Conservation (phyloP, 1,139 yeast species). For the Pichia inconspicua region DNA sequence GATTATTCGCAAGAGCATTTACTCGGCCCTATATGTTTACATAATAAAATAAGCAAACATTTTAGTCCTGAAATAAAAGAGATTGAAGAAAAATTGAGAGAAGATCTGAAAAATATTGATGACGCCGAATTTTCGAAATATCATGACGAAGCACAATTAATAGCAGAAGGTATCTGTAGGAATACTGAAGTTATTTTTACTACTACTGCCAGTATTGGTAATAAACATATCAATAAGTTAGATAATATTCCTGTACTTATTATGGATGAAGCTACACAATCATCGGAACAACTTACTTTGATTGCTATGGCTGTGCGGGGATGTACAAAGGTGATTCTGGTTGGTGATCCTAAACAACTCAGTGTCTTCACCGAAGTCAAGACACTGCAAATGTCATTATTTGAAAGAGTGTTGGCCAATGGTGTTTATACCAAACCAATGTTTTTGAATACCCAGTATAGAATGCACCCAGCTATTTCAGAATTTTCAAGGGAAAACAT, state of each 20-base stretch:
- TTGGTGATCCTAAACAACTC: slow-evolving; percentile 61
- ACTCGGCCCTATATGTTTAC: slow-evolving; percentile 51
- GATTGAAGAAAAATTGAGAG: slow-evolving; percentile 32
- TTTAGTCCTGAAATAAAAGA: slow-evolving; percentile 40
- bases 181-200: slow-evolving; percentile 65
- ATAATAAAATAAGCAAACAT: slow-evolving; percentile 47
- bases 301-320: slow-evolving; percentile 64
- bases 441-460: slow-evolving; percentile 63
- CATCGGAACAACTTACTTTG: slow-evolving; percentile 60
- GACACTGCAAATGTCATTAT: slow-evolving; percentile 26
- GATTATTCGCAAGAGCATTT: slow-evolving; percentile 52
- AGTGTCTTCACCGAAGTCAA: slow-evolving; percentile 58
- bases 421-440: slow-evolving; percentile 46
- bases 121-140: slow-evolving; percentile 34
- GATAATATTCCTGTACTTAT: slow-evolving; percentile 56
- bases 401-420: slow-evolving; percentile 21
- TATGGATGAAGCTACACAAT: slow-evolving; percentile 63
- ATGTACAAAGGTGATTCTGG: slow-evolving; percentile 57
- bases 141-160: slow-evolving; percentile 35
- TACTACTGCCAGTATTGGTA: slow-evolving; percentile 65
- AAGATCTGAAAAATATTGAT: slow-evolving; percentile 17
- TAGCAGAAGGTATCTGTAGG: slow-evolving; percentile 42
- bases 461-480: slow-evolving; percentile 61
- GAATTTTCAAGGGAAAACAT: slow-evolving; percentile 53
- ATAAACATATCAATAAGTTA: slow-evolving; percentile 48